Evolutionary conservation across 768 basidiomycete genomes (phyloP).

Genomic region (Amanita fuliginea): DNA sequence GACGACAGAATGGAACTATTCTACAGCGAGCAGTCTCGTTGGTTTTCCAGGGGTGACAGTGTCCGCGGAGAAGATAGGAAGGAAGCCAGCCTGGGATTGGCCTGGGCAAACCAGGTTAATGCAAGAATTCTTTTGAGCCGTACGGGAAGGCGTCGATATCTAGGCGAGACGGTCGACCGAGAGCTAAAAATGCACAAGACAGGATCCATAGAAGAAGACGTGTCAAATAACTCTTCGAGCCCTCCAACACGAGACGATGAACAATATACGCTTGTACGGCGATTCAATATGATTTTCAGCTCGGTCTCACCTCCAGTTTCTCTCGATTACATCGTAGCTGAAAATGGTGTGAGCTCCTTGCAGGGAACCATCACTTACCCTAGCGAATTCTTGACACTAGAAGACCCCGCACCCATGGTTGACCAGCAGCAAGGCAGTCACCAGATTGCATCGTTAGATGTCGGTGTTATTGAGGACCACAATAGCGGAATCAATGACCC

Average conservation of each 20-base stretch:
- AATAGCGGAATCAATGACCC: neutral
- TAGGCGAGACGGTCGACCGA: conserved; percentile 23
- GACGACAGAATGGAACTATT: conserved; percentile 27
- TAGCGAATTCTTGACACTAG: neutral
- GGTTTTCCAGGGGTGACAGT: conserved; percentile 62
- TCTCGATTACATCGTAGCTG: conserved; percentile 67
- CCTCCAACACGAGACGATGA: conserved; percentile 19
- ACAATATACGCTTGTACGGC: conserved; percentile 47
- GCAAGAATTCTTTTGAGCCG: conserved; percentile 73
- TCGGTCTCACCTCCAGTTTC: conserved; percentile 44
- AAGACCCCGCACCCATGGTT: neutral
- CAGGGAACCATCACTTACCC: conserved; percentile 11
- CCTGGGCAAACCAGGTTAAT: conserved; percentile 92
- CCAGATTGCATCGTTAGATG: neutral
- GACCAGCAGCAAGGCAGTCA: neutral
- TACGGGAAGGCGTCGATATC: conserved; percentile 55
- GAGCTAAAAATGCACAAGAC: conserved; percentile 15
- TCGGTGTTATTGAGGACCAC: neutral
- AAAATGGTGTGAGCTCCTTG: conserved; percentile 38
- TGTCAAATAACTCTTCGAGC: neutral
- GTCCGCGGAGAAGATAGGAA: conserved; percentile 50
- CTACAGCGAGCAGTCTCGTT: conserved; percentile 65
- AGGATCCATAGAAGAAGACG: neutral
- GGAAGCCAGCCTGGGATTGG: conserved; percentile 78
- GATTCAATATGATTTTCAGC: conserved; percentile 71